Percentiles rank a stretch among this genome's conserved stretches.
These are phyloP conservation scores for Aureobasidium sp. DNA, from an alignment of 2,329 filamentous ascomycete genomes.

Conservation along the genomic window DNA sequence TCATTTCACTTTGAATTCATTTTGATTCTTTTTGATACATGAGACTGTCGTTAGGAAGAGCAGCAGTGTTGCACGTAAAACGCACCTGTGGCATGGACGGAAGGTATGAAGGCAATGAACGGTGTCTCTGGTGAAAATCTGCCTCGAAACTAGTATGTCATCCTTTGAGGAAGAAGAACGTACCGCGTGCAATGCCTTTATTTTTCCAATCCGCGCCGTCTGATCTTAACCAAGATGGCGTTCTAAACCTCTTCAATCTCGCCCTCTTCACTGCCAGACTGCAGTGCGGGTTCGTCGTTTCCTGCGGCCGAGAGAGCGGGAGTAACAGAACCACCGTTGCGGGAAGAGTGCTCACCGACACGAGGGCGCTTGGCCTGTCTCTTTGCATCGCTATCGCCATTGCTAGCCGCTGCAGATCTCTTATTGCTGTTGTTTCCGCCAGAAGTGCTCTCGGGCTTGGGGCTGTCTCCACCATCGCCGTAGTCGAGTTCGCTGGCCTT, in stretches of 20 bases:
- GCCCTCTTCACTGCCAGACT: conserved; percentile 91
- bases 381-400: neutral
- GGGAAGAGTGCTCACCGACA: conserved; percentile 47
- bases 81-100: neutral
- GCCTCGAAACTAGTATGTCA: conserved; percentile 9
- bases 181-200: conserved; percentile 4
- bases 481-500: conserved; percentile 86
- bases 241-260: conserved; percentile 76
- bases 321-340: conserved; percentile 50
- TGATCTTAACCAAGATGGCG: neutral
- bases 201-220: neutral
- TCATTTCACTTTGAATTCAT: neutral
- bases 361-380: conserved; percentile 12
- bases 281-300: conserved; percentile 51
- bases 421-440: conserved; percentile 6
- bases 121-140: neutral
- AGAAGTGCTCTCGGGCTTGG: conserved; percentile 25
- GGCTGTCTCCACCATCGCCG: conserved; percentile 67
- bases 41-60: neutral
- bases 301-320: conserved; percentile 28
- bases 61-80: neutral
- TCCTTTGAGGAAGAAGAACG: conserved; percentile 5
- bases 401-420: neutral
- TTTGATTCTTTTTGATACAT: neutral
- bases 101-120: neutral